Evolutionary conservation across 2,329 filamentous ascomycete genomes (phyloP).

Genomic region (Berkeleyomyces basicola): DNA sequence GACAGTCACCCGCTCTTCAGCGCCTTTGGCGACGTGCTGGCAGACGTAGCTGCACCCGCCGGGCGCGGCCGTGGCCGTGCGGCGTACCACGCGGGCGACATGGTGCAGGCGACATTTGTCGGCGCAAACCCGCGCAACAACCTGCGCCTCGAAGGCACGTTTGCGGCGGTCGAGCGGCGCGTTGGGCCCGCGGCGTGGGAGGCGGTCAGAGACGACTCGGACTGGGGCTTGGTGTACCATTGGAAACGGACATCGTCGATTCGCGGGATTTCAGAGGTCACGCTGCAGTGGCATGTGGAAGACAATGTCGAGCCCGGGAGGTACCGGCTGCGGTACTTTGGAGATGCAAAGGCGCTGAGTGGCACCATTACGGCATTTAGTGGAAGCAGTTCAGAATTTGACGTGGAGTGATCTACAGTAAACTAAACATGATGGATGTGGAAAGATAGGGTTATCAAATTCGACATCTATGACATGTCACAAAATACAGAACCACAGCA

Average conservation of each 20-base stretch:
- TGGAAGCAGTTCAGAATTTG: conserved; percentile 42
- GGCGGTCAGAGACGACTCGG: conserved; percentile 51
- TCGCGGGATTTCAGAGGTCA: conserved; percentile 61
- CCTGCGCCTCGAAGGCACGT: conserved; percentile 61
- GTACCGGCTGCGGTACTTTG: conserved; percentile 68
- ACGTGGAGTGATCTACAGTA: conserved; percentile 3
- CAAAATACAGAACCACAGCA: too few species aligned
- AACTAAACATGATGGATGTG: background rate
- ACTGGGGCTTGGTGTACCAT: conserved; percentile 69
- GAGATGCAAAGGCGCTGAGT: conserved; percentile 52
- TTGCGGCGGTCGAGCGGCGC: conserved; percentile 55
- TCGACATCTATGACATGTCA: too few species aligned
- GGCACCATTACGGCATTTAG: conserved; percentile 53
- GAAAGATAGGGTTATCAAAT: background rate
- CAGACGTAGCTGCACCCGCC: conserved; percentile 27
- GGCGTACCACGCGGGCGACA: conserved; percentile 42
- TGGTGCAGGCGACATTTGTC: conserved; percentile 54
- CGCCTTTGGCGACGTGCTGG: conserved; percentile 51
- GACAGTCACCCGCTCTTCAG: conserved; percentile 52
- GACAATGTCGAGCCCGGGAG: conserved; percentile 32
- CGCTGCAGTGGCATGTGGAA: conserved; percentile 65
- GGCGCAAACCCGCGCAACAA: conserved; percentile 86
- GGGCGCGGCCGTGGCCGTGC: too few species aligned
- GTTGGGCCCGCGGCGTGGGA: conserved; percentile 36
- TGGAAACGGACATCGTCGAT: conserved; percentile 60